A percentile compares a stretch with the other conserved stretches of the same genome.
These are phyloP conservation scores for Aspergillus diversus DNA, from an alignment of 495 filamentous ascomycete species.

Conservation along the genomic window DNA sequence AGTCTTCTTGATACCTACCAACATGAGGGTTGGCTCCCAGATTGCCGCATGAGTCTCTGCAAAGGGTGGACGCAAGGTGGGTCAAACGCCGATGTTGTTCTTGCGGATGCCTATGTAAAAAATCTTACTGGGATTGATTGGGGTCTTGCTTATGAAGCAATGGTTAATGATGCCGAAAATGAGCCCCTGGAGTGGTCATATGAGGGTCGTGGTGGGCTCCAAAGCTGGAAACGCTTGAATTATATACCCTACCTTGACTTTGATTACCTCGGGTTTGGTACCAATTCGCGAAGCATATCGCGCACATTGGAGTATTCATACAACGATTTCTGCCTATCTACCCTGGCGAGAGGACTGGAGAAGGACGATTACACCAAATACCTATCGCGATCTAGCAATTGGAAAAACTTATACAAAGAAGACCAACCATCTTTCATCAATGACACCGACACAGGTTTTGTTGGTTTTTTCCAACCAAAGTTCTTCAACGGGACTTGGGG, in stretches of 20 bases:
- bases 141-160: conserved; percentile 67
- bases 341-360: conserved; percentile 57
- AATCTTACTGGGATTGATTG: conserved; percentile 67
- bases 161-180: conserved; percentile 69
- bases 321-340: conserved; percentile 69
- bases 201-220: conserved; percentile 71
- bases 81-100: conserved; percentile 72
- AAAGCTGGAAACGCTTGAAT: conserved; percentile 67
- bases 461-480: conserved; percentile 71
- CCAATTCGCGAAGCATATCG: conserved; percentile 68
- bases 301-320: conserved; percentile 70
- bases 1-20: conserved; percentile 73
- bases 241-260: conserved; percentile 73
- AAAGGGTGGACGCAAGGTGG: conserved; percentile 75
- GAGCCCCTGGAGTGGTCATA: conserved; percentile 68
- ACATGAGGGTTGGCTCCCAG: conserved; percentile 68
- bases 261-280: conserved; percentile 71
- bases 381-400: conserved; percentile 60
- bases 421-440: conserved; percentile 50
- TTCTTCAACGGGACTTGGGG: conserved; percentile 60
- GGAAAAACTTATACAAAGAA: conserved; percentile 70
- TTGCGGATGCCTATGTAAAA: conserved; percentile 76
- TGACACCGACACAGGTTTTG: conserved; percentile 51
- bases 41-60: conserved; percentile 68
- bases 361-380: conserved; percentile 61